Percentiles rank a stretch among this genome's conserved stretches.
These are phyloP conservation scores for Canna indica DNA, from an alignment of 176 grass and related monocot genomes.

Conservation along the genomic window DNA sequence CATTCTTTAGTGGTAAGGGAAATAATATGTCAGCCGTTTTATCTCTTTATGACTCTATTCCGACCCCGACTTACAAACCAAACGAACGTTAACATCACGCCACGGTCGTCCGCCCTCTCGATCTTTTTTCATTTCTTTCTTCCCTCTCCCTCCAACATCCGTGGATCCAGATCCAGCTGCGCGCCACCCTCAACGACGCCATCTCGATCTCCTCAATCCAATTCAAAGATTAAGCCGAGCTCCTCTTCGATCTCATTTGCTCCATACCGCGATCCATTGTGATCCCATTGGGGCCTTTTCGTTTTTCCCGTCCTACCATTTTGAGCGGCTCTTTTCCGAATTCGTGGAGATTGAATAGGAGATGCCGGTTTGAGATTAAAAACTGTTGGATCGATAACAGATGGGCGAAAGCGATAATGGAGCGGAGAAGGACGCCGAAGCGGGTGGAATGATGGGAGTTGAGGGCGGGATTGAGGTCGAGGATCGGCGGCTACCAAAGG, in stretches of 20 bases:
- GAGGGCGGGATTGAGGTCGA: not conserved
- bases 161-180: constrained; percentile 1
- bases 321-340: not conserved
- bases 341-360: not conserved
- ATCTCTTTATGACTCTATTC: not conserved
- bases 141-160: not conserved
- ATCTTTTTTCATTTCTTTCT: not conserved
- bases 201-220: not conserved
- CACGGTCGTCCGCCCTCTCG: not conserved
- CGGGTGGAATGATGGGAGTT: not conserved
- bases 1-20: too few species aligned
- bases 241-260: not conserved
- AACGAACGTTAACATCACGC: not conserved
- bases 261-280: not conserved
- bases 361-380: not conserved
- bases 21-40: not conserved
- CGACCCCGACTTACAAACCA: not conserved
- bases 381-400: not conserved
- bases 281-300: not conserved
- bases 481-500: not conserved
- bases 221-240: not conserved
- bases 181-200: not conserved
- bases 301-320: not conserved
- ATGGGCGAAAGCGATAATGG: not conserved
- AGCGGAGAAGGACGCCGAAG: not conserved